Evolutionary conservation across 2,329 filamentous ascomycete species (phyloP).

Genomic region (Fusarium veterinarium): DNA sequence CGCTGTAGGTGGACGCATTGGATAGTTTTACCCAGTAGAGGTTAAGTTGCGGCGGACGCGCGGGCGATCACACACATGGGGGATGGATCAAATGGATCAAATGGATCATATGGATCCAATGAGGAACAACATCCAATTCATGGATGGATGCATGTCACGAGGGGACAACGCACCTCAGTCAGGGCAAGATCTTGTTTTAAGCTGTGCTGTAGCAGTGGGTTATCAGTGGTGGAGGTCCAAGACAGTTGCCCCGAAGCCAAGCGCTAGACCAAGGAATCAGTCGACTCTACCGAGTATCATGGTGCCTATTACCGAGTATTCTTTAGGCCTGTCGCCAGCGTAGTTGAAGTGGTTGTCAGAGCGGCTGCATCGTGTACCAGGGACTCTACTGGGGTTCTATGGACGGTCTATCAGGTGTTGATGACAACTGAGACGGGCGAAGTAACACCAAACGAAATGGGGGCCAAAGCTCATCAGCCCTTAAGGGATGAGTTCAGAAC

Average conservation of each 20-base stretch:
- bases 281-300: slow-evolving; percentile 11
- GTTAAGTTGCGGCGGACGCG: slow-evolving; percentile 37
- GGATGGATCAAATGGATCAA: not conserved
- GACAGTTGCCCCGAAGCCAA: slow-evolving; percentile 24
- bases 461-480: slow-evolving; percentile 28
- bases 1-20: slow-evolving; percentile 18
- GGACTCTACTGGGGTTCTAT: slow-evolving; percentile 22
- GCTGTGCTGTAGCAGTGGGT: not conserved
- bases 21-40: slow-evolving; percentile 24
- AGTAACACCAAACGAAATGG: slow-evolving; percentile 24
- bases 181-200: not conserved
- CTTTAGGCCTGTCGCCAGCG: not conserved
- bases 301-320: not conserved
- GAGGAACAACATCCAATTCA: slow-evolving; percentile 17
- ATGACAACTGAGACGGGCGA: slow-evolving; percentile 2
- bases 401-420: slow-evolving; percentile 3
- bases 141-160: slow-evolving; percentile 37
- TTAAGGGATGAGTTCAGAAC: slow-evolving; percentile 12
- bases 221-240: slow-evolving; percentile 24
- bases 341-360: slow-evolving; percentile 26
- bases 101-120: slow-evolving; percentile 22
- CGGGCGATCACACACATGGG: slow-evolving; percentile 37
- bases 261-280: slow-evolving; percentile 4
- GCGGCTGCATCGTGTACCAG: slow-evolving; percentile 19
- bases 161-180: slow-evolving; percentile 22